These are phyloP conservation scores for Astrothelium subdiscretum DNA, from an alignment of 495 filamentous ascomycete genomes.

Conservation along the genomic window DNA sequence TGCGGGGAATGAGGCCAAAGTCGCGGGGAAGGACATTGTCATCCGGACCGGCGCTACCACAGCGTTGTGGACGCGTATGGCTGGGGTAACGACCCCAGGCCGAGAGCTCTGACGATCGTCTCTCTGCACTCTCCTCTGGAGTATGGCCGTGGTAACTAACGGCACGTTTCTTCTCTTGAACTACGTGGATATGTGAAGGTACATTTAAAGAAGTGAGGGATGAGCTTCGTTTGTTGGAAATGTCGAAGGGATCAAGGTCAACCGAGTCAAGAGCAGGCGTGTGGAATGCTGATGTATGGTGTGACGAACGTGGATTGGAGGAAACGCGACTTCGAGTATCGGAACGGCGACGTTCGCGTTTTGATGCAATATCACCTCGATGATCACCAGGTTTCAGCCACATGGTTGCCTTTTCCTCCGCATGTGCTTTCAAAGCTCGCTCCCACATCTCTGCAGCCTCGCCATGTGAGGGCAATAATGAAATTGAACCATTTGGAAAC, in stretches of 20 bases:
- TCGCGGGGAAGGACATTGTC: conserved; percentile 18
- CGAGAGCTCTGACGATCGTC: background rate
- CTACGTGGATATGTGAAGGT: background rate
- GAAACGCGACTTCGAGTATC: background rate
- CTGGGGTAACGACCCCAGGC: conserved; percentile 19
- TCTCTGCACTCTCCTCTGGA: background rate
- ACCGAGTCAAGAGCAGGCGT: background rate
- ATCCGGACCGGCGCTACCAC: conserved; percentile 11
- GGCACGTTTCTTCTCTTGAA: background rate
- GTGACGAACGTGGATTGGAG: background rate
- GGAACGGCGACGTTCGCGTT: background rate
- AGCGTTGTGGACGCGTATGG: conserved; percentile 14
- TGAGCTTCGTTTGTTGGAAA: background rate
- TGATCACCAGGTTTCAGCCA: background rate
- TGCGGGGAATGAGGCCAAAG: conserved; percentile 7
- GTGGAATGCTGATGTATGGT: background rate
- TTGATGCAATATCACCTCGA: background rate
- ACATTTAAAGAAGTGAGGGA: background rate
- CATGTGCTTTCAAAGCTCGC: conserved; percentile 1
- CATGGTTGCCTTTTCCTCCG: background rate
- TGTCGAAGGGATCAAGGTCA: background rate
- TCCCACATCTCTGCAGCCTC: background rate
- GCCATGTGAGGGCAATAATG: background rate
- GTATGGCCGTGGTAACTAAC: background rate
- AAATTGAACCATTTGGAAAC: background rate